Base-by-base conservation (phyloP, 441 rosid genomes). In the Daphne laureola region DNA sequence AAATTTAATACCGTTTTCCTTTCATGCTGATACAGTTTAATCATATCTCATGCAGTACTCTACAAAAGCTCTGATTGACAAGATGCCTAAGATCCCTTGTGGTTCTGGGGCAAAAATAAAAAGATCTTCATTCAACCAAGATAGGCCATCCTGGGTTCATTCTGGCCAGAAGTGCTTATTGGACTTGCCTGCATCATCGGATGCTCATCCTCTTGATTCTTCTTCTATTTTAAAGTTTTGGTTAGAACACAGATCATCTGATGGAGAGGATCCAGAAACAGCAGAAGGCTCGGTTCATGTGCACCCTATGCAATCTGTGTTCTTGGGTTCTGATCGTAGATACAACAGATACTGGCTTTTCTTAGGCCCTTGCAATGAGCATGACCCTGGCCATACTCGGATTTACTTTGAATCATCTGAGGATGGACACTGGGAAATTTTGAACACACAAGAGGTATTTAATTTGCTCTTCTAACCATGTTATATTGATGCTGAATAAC, bases 301-400 rank as follows among this genome's bases (percentile, higher is more conserved):
- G 60, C 97, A 90, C 67, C 79, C 95, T 14, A 82, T 93, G 91
- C 96, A 85, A 58, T 90, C 97, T 46, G 64, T 90, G 59, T 90
- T 77, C 74, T 70, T 93, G 76, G 99, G 99, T 41, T 87, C 97
- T 69, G 99, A 93, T 73, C 93, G 99, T 58, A 76, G 99, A 68
- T 85, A 81, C 75, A 93, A 90, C 64, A 79, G 96, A 62, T 93
- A 87, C 73, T 93, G 99, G 99, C 95, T 93, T 73, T 90, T 93
- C 78, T 75, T 93, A 79, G 97, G 96, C 55, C 95, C 99, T 5
- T 93, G 99, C 78, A 75, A 73, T 69, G 61, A 65, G 53, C 59
- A 52, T 74, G 99, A 90, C 68, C 89, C 97, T 18, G 99, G 99
- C 43, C 99, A 93, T 72, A 87, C 72, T 78, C 83, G 96, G 70